Evolutionary conservation across 225 moss, liverwort and hornwort genomes (phyloP).

Genomic region (Straminergon stramineum): DNA sequence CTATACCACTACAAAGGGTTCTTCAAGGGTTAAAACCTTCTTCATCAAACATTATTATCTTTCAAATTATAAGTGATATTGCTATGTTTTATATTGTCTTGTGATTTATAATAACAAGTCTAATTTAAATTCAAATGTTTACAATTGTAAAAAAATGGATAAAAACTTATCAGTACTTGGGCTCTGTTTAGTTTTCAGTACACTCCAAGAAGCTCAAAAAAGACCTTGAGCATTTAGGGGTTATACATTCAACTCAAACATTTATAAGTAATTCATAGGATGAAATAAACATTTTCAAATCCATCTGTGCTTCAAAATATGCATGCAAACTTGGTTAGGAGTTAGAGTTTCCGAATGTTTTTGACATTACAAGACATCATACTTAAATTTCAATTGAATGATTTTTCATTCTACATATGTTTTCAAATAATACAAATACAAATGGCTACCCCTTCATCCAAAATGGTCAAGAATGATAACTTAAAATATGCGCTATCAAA

Average conservation of each 20-base stretch:
- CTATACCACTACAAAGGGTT: no score
- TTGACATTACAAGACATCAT: neutral
- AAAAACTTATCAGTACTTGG: neutral
- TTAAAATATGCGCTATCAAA: neutral
- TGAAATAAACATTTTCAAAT: neutral
- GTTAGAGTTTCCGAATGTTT: no score
- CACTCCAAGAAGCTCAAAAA: neutral
- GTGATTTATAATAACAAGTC: neutral
- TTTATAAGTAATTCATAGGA: no score
- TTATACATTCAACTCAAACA: neutral
- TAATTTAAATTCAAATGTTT: accelerated
- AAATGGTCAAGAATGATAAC: neutral
- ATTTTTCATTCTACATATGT: neutral
- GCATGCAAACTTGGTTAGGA: neutral
- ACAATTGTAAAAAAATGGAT: no score
- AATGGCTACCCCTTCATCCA: neutral
- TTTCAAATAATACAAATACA: neutral
- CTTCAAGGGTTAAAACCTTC: no score
- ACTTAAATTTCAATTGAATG: neutral
- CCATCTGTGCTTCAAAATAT: neutral
- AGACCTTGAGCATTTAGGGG: no score
- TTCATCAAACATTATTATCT: neutral
- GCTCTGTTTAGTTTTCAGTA: neutral
- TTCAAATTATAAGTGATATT: neutral
- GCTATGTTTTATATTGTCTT: neutral